phyloP scores from a whole-genome alignment of 257 asterid species.

The Ehretia macrophylla region DNA sequence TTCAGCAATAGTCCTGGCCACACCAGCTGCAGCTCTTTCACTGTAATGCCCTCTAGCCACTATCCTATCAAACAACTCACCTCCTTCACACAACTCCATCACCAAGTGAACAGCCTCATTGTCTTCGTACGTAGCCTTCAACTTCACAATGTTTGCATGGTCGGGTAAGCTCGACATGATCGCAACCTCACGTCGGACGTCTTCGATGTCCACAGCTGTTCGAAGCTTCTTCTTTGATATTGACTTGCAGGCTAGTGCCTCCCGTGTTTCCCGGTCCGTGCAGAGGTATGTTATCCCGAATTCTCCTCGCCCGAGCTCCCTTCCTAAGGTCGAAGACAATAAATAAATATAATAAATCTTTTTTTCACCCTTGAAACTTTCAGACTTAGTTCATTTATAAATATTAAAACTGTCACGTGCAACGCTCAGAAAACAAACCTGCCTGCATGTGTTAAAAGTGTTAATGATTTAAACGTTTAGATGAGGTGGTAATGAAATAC shows the following conservation, averaged over 20 bases:
- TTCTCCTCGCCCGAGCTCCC: slow-evolving; percentile 94
- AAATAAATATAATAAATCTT: no score
- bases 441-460: no score
- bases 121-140: slow-evolving; percentile 88
- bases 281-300: slow-evolving; percentile 90
- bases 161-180: slow-evolving; percentile 90
- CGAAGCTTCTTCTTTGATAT: slow-evolving; percentile 87
- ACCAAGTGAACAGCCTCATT: slow-evolving; percentile 87
- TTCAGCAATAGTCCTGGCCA: slow-evolving; percentile 74
- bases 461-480: no score
- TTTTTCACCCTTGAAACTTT: no score
- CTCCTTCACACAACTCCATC: slow-evolving; percentile 96
- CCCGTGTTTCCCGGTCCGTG: slow-evolving; percentile 80
- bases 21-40: slow-evolving; percentile 82
- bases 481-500: no score
- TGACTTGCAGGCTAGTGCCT: slow-evolving; percentile 84
- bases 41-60: slow-evolving; percentile 97
- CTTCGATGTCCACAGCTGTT: slow-evolving; percentile 83
- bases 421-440: no score
- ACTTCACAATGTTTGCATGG: slow-evolving; percentile 69
- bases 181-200: slow-evolving; percentile 89
- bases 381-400: no score
- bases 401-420: no score
- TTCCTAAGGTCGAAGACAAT: no score
- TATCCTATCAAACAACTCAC: slow-evolving; percentile 82